Conservation (phyloP, 768 basidiomycete species). For the Tylopilus rubrobrunneus region DNA sequence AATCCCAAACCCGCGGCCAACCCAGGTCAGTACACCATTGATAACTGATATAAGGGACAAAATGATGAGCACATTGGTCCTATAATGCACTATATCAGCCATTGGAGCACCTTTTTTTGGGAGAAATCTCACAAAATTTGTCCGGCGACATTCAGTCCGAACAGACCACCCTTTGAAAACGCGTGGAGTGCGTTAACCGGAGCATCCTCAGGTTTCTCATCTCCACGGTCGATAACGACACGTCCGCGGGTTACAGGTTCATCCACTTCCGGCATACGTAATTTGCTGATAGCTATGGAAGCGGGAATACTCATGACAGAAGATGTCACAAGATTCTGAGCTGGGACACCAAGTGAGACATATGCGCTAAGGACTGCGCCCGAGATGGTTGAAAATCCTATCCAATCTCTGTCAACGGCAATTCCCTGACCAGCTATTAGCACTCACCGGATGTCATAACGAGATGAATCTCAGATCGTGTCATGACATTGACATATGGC, state of each 20-base stretch:
- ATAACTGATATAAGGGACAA: constrained; percentile 76
- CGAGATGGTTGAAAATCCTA: constrained; percentile 85
- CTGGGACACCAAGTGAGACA: constrained; percentile 71
- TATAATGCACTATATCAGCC: constrained; percentile 25
- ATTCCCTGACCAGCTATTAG: neutral
- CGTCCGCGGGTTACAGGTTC: constrained; percentile 83
- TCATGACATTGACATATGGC: constrained; percentile 84
- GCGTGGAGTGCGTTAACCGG: constrained; percentile 85
- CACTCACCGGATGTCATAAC: constrained; percentile 77
- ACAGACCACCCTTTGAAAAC: constrained; percentile 79
- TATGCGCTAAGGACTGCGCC: constrained; percentile 88
- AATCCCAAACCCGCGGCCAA: constrained; percentile 83
- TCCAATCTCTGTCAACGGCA: constrained; percentile 2
- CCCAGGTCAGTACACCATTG: constrained; percentile 86
- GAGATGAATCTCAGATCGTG: constrained; percentile 79
- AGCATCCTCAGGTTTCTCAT: constrained; percentile 43
- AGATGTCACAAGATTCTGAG: constrained; percentile 79
- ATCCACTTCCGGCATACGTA: constrained; percentile 80
- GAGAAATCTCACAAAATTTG: constrained; percentile 64
- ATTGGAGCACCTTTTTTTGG: neutral
- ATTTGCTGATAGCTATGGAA: constrained; percentile 87
- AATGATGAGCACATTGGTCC: constrained; percentile 82
- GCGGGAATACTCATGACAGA: constrained; percentile 96
- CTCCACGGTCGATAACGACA: constrained; percentile 78
- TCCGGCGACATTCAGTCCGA: constrained; percentile 83